Base-by-base conservation (phyloP, 768 basidiomycete species). In the Tylopilus rubrobrunneus region DNA sequence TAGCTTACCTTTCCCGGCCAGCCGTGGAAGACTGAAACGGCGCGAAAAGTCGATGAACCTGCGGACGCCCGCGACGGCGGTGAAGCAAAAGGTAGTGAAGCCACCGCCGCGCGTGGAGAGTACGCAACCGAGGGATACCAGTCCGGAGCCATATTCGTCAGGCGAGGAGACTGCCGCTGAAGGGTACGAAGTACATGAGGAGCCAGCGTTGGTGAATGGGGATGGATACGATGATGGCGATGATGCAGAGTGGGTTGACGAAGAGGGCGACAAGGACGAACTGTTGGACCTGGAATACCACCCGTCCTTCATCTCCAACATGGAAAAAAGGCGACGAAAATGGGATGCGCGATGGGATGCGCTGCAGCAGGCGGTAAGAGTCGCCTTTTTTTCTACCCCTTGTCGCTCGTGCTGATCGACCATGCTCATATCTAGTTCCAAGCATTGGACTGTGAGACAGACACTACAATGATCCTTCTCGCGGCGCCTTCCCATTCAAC, bases 111-210 rank as follows among this genome's bases (percentile, higher is more conserved):
- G 89, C 12, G 89, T 91, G 17, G 86, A 89, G 61, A 90, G 87
- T 60, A 92, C 89, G 0, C 87, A 90, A 61, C 88, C 89, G 7
- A 73, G 88, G 40, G 89, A 91, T 59, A 90, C 88, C 11, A 89
- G 85, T 57, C 88, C 87, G 0, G 89, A 90, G 71, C 78, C 81
- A 43, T 85, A 84, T 10, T 84, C 84, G 1, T 84, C 82, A 17
- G 87, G 87, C 1, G 89, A 91, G 65, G 87, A 89, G 68, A 89
- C 86, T 1, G 87, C 87, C 1, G 89, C 87, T 0, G 89, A 89
- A 62, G 80, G 72, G 17, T 73, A 70, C 52, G 73, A 73, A 9
- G 70, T 67, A 17, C 64, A 67, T 15, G 76, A 76, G 40, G 77
- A 77, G 29, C 73, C 74, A 5, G 71, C 65, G 17, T 73, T 71